A percentile compares a stretch with the other conserved stretches of the same genome.
These are phyloP conservation scores for Stipa capillata DNA, from an alignment of 176 grass and related monocot species.

Conservation along the genomic window DNA sequence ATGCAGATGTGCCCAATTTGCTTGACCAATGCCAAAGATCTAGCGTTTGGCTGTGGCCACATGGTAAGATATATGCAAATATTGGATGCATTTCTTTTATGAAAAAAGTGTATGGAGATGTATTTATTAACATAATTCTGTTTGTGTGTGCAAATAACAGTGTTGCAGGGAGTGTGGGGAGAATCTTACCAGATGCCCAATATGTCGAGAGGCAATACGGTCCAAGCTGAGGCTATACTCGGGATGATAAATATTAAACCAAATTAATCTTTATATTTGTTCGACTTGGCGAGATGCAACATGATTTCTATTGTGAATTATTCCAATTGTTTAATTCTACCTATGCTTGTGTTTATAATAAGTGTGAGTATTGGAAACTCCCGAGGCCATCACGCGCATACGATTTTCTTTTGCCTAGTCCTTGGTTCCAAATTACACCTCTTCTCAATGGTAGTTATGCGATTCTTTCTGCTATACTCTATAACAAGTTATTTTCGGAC, in stretches of 20 bases:
- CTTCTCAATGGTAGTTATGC: too few relatives aligned
- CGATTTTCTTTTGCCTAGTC: neutral
- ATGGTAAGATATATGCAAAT: constrained; percentile 40
- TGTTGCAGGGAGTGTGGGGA: constrained; percentile 81
- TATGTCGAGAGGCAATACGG: constrained; percentile 56
- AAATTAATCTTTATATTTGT: neutral
- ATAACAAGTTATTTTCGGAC: neutral
- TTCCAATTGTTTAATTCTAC: constrained; percentile 1
- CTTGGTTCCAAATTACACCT: too few relatives aligned
- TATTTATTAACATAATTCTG: neutral
- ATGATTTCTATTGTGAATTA: too few relatives aligned
- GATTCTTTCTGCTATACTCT: neutral
- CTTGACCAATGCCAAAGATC: constrained; percentile 68
- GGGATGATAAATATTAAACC: constrained; percentile 29
- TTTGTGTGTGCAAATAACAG: constrained; percentile 30
- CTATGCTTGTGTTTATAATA: neutral
- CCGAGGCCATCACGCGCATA: neutral
- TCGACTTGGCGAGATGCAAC: too few relatives aligned
- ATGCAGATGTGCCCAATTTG: constrained; percentile 82
- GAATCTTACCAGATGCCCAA: constrained; percentile 76
- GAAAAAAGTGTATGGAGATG: neutral
- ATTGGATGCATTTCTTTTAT: neutral
- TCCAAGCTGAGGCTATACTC: constrained; percentile 79
- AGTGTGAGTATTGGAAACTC: neutral
- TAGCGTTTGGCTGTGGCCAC: constrained; percentile 88